Conservation (phyloP, 768 basidiomycete genomes). For the Boletus sp. region DNA sequence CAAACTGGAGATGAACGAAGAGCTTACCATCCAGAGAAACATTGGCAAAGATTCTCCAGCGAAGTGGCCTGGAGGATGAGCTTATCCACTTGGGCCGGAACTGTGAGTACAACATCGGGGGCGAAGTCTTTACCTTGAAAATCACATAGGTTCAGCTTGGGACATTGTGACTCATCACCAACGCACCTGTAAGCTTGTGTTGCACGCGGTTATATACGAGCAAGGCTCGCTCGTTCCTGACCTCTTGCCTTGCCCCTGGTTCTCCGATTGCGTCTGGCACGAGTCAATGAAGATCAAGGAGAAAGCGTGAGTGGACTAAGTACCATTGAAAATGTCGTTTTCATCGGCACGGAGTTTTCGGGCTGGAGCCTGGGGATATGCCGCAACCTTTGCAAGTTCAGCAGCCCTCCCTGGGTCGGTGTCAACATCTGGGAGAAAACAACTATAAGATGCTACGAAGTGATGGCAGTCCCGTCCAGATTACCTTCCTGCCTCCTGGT, state of each 20-base stretch:
- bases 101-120: constrained; percentile 68
- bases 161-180: neutral
- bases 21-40: constrained; percentile 86
- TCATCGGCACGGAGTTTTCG: constrained; percentile 89
- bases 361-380: constrained; percentile 74
- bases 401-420: constrained; percentile 52
- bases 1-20: neutral
- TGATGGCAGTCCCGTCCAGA: constrained; percentile 1
- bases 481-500: constrained; percentile 66
- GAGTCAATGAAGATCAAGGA: constrained; percentile 1
- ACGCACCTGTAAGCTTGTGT: constrained; percentile 86
- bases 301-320: constrained; percentile 14
- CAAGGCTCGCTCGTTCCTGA: constrained; percentile 87
- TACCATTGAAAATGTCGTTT: constrained; percentile 91
- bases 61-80: constrained; percentile 92
- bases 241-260: constrained; percentile 68
- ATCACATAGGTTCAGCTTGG: neutral
- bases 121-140: constrained; percentile 87
- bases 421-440: constrained; percentile 37
- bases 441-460: constrained; percentile 2
- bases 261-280: constrained; percentile 45
- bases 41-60: constrained; percentile 93
- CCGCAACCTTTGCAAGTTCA: constrained; percentile 65
- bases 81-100: constrained; percentile 87
- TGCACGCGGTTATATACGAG: constrained; percentile 94